Evolutionary conservation across 164 flowering plant species (phyloP), one percentile per base, ranked within the genome.

Genomic region (Santalum album): DNA sequence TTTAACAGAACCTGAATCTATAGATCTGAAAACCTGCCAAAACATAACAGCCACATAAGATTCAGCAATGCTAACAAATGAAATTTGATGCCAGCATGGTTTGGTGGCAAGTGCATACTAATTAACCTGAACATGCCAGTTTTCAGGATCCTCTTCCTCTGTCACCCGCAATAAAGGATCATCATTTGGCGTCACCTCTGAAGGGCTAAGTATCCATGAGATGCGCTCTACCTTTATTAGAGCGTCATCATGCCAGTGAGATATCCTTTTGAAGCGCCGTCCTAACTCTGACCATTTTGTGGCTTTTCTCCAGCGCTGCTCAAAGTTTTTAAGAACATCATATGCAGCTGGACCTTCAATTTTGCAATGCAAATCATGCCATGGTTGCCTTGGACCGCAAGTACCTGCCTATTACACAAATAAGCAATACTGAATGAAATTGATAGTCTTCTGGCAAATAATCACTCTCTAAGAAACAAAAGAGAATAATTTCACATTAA

Each of bases 321-420:
- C 90, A 65, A 83, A 83, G 66, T 83, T 83, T 24, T 64, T 74
- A 29, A 81, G 80, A 56, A 83, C 79, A 56, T 83, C 90, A 63
- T 83, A 81, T 26, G 87, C 90, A 46, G 90, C 90, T 42, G 90
- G 84, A 0, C 90, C 90, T 61, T 83, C 90, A 51, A 84, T 74
- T 63, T 73, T 84, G 73, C 90, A 81, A 57, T 84, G 90, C 63
- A 71, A 60, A 64, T 81, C 90, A 62, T 84, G 90, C 90, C 90
- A 84, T 59, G 90, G 90, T 53, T 84, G 68, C 68, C 90, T 77
- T 42, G 90, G 90, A 43, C 67, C 83, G 51, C 51, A 72, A 11
- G 62, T 69, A 49, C 68, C 81, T 38, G 57, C 65, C 77, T 76
- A 46, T 60, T 34, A 50, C 18, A 27, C 12, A 16, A 17, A 53